Percentiles rank a stretch among this genome's conserved stretches.
These are phyloP conservation scores for Phytophthora palmivora DNA, from an alignment of 352 stramenopile species.

Conservation along the genomic window DNA sequence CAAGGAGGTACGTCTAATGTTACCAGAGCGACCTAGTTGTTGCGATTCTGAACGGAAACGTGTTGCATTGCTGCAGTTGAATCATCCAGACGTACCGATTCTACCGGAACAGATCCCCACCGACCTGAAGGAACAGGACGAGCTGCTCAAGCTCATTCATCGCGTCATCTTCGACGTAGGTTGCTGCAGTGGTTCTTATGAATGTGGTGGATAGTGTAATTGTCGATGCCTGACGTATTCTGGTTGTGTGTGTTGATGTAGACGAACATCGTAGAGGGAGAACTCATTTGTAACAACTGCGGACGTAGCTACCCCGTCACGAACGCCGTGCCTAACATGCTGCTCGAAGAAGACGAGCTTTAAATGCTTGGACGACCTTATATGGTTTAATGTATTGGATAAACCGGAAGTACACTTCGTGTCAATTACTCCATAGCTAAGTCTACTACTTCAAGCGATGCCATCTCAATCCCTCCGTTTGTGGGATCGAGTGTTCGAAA, in stretches of 20 bases:
- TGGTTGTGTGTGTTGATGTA: conserved; percentile 24
- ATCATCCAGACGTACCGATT: conserved; percentile 79
- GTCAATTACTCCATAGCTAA: background rate
- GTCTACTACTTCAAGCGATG: too few species aligned
- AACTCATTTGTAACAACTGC: conserved; percentile 89
- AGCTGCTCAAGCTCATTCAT: conserved; percentile 80
- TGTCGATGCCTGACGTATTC: background rate
- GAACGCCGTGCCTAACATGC: conserved; percentile 87
- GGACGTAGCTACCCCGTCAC: conserved; percentile 78
- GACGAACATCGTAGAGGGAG: conserved; percentile 87
- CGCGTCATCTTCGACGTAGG: conserved; percentile 84
- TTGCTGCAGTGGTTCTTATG: background rate
- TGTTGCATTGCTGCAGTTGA: conserved; percentile 51
- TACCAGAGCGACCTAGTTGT: background rate
- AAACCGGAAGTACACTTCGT: background rate
- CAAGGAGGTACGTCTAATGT: conserved; percentile 55
- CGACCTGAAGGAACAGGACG: conserved; percentile 65
- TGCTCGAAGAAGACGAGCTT: conserved; percentile 88
- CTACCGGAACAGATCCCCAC: conserved; percentile 70
- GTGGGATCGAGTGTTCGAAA: too few species aligned
- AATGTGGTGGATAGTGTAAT: too few species aligned
- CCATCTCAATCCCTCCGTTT: too few species aligned
- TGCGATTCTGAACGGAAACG: background rate
- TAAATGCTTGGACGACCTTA: conserved; percentile 38
- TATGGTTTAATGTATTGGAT: conserved; percentile 36